phyloP scores from a whole-genome alignment of 2,329 filamentous ascomycete genomes.

The Aspergillus sp. region DNA sequence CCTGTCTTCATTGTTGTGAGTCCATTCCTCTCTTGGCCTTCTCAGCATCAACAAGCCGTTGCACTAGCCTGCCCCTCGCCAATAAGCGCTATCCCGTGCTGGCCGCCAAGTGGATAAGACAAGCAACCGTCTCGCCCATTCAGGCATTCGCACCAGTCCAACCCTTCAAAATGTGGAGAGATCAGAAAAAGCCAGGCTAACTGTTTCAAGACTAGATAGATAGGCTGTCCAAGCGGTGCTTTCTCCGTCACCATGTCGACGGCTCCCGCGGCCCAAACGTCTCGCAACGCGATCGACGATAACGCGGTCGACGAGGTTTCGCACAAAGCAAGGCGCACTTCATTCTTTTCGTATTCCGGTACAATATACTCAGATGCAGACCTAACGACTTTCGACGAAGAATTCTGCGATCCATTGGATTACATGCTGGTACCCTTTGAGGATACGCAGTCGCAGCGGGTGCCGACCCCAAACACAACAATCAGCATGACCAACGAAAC shows the following conservation, averaged over 20 bases:
- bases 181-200: slow-evolving; percentile 29
- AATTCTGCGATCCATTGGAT: slow-evolving; percentile 31
- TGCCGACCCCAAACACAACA: slow-evolving; percentile 24
- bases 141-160: background rate
- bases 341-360: slow-evolving; percentile 36
- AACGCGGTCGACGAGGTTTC: slow-evolving; percentile 27
- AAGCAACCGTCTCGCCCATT: slow-evolving; percentile 4
- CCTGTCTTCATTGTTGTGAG: background rate
- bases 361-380: slow-evolving; percentile 40
- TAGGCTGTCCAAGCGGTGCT: slow-evolving; percentile 1
- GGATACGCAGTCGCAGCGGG: slow-evolving; percentile 34
- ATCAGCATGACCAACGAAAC: slow-evolving; percentile 22
- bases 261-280: slow-evolving; percentile 22
- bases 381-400: slow-evolving; percentile 35
- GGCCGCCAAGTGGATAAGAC: slow-evolving; percentile 20
- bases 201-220: slow-evolving; percentile 15
- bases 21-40: background rate
- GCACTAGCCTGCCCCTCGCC: slow-evolving; percentile 3
- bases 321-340: slow-evolving; percentile 27
- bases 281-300: slow-evolving; percentile 27
- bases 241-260: slow-evolving; percentile 40
- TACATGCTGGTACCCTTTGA: slow-evolving; percentile 34
- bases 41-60: slow-evolving; percentile 1
- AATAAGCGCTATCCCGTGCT: slow-evolving; percentile 13
- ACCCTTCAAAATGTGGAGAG: slow-evolving; percentile 28